A percentile compares a stretch with the other conserved stretches of the same genome.
Conservation (phyloP, 371 early-diverging fungal genomes). For the Smittium culicis region DNA sequence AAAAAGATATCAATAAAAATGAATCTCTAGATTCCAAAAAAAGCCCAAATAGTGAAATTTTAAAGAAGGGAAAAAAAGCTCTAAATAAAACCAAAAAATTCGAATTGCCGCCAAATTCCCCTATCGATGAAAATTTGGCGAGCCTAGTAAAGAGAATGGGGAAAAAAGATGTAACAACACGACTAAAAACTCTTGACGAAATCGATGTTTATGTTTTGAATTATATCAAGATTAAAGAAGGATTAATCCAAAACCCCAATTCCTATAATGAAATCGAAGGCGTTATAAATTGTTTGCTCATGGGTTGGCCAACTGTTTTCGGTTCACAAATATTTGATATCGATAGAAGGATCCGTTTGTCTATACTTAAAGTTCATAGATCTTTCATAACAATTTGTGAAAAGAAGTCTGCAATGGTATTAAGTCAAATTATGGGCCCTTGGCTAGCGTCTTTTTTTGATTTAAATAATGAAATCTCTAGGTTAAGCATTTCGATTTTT, state of each 20-base stretch:
- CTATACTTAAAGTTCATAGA: slow-evolving; percentile 15
- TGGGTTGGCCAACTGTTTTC: slow-evolving; percentile 30
- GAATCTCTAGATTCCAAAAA: background rate
- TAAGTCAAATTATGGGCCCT: slow-evolving; percentile 23
- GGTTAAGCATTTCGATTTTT: slow-evolving; percentile 10
- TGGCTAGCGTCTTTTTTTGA: slow-evolving; percentile 31
- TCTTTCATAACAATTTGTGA: slow-evolving; percentile 19
- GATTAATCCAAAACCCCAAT: background rate
- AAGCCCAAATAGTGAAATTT: too few species aligned
- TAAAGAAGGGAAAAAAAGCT: too few species aligned
- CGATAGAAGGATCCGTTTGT: slow-evolving; percentile 26
- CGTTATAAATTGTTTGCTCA: slow-evolving; percentile 22
- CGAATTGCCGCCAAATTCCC: background rate
- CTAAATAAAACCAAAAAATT: background rate
- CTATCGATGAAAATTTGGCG: slow-evolving; percentile 28
- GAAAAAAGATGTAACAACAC: slow-evolving; percentile 30
- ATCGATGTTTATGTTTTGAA: slow-evolving; percentile 20
- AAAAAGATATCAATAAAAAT: background rate
- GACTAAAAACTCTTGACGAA: slow-evolving; percentile 29
- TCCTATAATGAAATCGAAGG: background rate
- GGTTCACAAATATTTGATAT: slow-evolving; percentile 25
- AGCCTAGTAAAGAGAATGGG: slow-evolving; percentile 28
- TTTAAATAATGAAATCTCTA: slow-evolving; percentile 20
- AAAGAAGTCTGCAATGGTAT: slow-evolving; percentile 22
- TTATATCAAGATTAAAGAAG: too few species aligned